These are phyloP conservation scores for Asclepias syriaca DNA, from an alignment of 257 asterid genomes.

Conservation along the genomic window DNA sequence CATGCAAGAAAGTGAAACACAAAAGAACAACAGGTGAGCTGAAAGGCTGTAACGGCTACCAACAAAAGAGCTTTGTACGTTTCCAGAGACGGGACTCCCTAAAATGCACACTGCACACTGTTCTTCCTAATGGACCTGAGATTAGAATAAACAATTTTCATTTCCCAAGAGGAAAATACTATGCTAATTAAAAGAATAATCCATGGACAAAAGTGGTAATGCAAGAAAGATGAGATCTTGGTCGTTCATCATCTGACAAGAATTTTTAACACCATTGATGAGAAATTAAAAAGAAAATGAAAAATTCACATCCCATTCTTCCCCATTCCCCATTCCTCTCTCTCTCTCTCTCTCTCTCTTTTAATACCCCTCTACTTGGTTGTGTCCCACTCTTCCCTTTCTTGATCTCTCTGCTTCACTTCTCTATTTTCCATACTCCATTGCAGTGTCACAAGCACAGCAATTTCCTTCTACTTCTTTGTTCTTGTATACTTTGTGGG, in stretches of 20 bases:
- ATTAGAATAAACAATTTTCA: slow-evolving; percentile 18
- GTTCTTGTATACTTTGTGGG: not conserved
- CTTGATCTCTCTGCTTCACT: slow-evolving; percentile 9
- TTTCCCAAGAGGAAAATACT: slow-evolving; percentile 14
- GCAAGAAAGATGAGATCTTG: slow-evolving; percentile 18
- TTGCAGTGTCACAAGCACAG: not conserved
- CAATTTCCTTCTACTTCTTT: slow-evolving; percentile 6
- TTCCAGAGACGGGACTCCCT: slow-evolving; percentile 20
- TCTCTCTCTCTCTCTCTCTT: slow-evolving; percentile 25
- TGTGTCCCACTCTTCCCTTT: slow-evolving; percentile 17
- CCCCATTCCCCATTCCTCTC: not conserved
- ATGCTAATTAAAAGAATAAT: not conserved
- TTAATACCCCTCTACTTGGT: slow-evolving; percentile 25
- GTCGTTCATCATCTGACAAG: slow-evolving; percentile 65
- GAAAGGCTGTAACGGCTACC: slow-evolving; percentile 54
- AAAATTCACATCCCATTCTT: too few relatives aligned
- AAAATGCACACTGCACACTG: slow-evolving; percentile 15
- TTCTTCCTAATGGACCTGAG: slow-evolving; percentile 25
- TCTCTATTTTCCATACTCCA: not conserved
- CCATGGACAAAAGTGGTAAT: slow-evolving; percentile 13
- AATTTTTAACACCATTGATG: slow-evolving; percentile 39
- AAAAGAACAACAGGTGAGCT: slow-evolving; percentile 16
- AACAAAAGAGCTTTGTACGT: slow-evolving; percentile 38
- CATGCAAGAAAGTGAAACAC: slow-evolving; percentile 18
- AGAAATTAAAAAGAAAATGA: not conserved